phyloP scores from a whole-genome alignment of 2,329 filamentous ascomycete genomes.

The Arachnopeziza araneosa region DNA sequence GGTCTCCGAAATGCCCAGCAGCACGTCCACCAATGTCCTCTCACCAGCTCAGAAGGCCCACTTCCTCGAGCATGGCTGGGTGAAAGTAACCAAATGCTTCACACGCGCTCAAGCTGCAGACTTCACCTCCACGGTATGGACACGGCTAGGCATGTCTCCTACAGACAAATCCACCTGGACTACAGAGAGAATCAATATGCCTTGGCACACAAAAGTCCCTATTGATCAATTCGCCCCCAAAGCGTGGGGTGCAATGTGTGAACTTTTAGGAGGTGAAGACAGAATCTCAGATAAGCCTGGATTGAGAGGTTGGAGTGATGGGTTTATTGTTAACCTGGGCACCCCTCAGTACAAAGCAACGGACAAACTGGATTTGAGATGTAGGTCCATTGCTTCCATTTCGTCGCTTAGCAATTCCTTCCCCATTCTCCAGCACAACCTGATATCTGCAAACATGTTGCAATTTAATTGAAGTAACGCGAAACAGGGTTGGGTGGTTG shows the following conservation, averaged over 20 bases:
- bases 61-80: constrained; percentile 50
- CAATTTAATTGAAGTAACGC: neutral
- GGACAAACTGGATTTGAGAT: constrained; percentile 40
- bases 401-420: neutral
- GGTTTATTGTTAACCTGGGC: constrained; percentile 65
- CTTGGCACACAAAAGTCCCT: constrained; percentile 48
- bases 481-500: constrained; percentile 27
- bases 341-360: constrained; percentile 46
- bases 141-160: constrained; percentile 58
- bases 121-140: constrained; percentile 51
- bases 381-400: neutral
- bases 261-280: constrained; percentile 59
- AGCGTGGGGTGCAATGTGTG: constrained; percentile 61
- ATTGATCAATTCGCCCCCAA: constrained; percentile 54
- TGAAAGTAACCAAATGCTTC: constrained; percentile 49
- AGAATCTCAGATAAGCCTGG: constrained; percentile 37
- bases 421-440: too few relatives aligned
- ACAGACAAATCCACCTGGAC: constrained; percentile 61
- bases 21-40: neutral
- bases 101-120: constrained; percentile 41
- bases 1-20: neutral
- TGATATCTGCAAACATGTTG: too few relatives aligned
- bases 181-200: constrained; percentile 59
- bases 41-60: constrained; percentile 44
- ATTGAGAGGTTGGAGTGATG: constrained; percentile 57